Evolutionary conservation across 768 basidiomycete genomes (phyloP).

Genomic region (Sarcodon aspratus): DNA sequence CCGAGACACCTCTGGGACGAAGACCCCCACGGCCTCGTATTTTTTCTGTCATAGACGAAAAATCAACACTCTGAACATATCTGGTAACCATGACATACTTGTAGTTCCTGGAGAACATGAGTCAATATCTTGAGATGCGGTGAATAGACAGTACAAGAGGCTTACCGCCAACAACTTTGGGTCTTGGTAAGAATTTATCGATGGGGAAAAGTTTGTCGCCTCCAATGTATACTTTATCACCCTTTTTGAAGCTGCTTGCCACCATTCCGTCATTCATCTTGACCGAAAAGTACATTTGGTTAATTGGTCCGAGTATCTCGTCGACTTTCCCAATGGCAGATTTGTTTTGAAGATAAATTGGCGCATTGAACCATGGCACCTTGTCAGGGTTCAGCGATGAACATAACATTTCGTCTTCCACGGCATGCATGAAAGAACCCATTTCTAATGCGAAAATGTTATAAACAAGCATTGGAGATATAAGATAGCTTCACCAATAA

Average conservation of each 20-base stretch:
- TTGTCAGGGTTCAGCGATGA: conserved; percentile 74
- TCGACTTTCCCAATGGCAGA: conserved; percentile 94
- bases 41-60: conserved; percentile 19
- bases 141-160: conserved; percentile 6
- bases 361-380: conserved; percentile 98
- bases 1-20: conserved; percentile 7
- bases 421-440: conserved; percentile 87
- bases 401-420: conserved; percentile 98
- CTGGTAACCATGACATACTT: conserved; percentile 12
- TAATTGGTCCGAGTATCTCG: conserved; percentile 98
- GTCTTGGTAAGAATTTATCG: conserved; percentile 94
- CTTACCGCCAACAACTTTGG: conserved; percentile 67
- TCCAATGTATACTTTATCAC: conserved; percentile 96
- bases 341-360: conserved; percentile 96
- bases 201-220: conserved; percentile 96
- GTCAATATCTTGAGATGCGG: conserved; percentile 2
- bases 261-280: conserved; percentile 97
- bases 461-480: background rate
- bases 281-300: conserved; percentile 95
- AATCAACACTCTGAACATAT: conserved; percentile 12
- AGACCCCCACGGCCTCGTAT: conserved; percentile 9
- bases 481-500: conserved; percentile 43
- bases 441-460: conserved; percentile 49
- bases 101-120: conserved; percentile 23
- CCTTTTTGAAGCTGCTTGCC: conserved; percentile 90